Conservation (phyloP, 73 alveolate genomes). For the Paramecium octaurelia region DNA sequence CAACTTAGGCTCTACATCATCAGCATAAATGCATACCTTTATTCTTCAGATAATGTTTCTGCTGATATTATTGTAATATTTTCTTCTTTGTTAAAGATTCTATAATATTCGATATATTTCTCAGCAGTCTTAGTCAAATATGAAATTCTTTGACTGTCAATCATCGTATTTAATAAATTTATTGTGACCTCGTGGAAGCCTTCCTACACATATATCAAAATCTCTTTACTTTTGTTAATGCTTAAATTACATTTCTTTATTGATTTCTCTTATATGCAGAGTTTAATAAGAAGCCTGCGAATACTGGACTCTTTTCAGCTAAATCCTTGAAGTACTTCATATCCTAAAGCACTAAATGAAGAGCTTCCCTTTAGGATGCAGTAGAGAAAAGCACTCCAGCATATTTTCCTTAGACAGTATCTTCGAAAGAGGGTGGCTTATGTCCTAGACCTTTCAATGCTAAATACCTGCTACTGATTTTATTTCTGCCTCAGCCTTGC, state of each 20-base stretch:
- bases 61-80: slow-evolving; percentile 76
- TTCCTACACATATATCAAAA: slow-evolving; percentile 22
- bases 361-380: slow-evolving; percentile 67
- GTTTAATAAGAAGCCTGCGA: slow-evolving; percentile 60
- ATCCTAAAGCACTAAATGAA: slow-evolving; percentile 69
- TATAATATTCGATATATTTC: slow-evolving; percentile 71
- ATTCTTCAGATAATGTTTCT: slow-evolving; percentile 58
- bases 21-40: slow-evolving; percentile 56
- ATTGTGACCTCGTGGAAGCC: slow-evolving; percentile 64
- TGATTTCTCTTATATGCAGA: slow-evolving; percentile 56
- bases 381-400: slow-evolving; percentile 77
- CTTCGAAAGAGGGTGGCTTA: slow-evolving; percentile 71
- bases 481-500: slow-evolving; percentile 19
- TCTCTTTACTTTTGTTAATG: slow-evolving; percentile 51
- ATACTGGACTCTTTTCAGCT: slow-evolving; percentile 57
- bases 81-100: slow-evolving; percentile 68
- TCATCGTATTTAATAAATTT: slow-evolving; percentile 70
- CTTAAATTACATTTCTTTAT: slow-evolving; percentile 62
- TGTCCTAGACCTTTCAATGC: neutral
- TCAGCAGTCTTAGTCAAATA: slow-evolving; percentile 66
- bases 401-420: slow-evolving; percentile 74
- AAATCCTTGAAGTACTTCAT: slow-evolving; percentile 67
- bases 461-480: slow-evolving; percentile 32
- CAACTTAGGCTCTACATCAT: slow-evolving; percentile 64
- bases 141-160: slow-evolving; percentile 74